Conservation (phyloP, 805 yeast species). For the Wickerhamiella qilinensis region DNA sequence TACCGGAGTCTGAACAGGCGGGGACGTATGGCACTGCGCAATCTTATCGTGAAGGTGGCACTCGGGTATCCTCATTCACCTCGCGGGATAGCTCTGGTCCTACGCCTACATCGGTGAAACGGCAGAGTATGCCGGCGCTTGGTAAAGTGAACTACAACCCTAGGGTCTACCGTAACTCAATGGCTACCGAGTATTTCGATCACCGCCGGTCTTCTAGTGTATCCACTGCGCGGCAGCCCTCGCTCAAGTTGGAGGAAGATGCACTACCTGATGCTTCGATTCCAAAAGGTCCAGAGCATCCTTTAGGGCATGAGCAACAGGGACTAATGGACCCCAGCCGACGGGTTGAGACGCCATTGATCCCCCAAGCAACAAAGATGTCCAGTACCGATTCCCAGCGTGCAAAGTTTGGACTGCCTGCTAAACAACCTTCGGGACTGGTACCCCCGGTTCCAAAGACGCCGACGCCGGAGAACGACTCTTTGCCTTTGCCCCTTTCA, state of each 20-base stretch:
- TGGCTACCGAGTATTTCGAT: neutral
- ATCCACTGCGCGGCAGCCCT: neutral
- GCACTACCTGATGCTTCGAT: neutral
- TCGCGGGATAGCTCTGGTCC: neutral
- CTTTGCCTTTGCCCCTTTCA: too few relatives aligned
- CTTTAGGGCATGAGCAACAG: too few relatives aligned
- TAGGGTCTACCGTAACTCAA: neutral
- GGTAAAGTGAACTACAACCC: neutral
- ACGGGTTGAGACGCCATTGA: too few relatives aligned
- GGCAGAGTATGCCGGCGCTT: neutral
- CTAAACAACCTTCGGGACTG: too few relatives aligned
- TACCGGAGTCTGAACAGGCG: neutral
- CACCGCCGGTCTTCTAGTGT: neutral
- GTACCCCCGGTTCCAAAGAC: too few relatives aligned
- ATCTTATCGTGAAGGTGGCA: neutral
- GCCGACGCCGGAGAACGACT: too few relatives aligned
- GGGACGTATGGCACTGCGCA: neutral
- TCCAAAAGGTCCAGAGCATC: too few relatives aligned
- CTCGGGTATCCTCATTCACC: neutral
- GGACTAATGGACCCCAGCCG: too few relatives aligned
- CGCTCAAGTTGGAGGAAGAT: neutral
- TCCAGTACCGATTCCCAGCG: too few relatives aligned
- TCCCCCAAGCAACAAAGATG: too few relatives aligned
- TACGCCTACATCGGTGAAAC: constrained; percentile 2
- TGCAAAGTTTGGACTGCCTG: too few relatives aligned